phyloP scores from a whole-genome alignment of 805 yeast species.

The Kazachstania bromeliacearum region DNA sequence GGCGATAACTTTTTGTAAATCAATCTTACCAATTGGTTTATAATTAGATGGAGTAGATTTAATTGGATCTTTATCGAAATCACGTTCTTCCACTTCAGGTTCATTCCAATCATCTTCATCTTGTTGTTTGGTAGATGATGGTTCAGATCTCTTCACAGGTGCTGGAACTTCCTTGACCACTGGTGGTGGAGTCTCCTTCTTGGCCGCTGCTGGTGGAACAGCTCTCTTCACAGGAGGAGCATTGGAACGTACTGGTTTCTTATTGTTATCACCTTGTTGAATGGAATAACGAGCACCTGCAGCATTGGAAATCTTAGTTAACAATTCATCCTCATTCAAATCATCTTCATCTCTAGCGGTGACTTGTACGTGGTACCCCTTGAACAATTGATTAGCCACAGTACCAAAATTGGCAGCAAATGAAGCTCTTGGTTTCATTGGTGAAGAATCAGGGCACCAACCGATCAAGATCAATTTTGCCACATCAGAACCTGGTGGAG shows the following conservation, averaged over 20 bases:
- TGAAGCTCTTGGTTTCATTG: constrained; percentile 63
- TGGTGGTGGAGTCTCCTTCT: constrained; percentile 16
- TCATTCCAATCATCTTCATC: constrained; percentile 38
- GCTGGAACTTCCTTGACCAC: constrained; percentile 10
- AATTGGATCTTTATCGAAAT: constrained; percentile 39
- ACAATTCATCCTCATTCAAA: constrained; percentile 65
- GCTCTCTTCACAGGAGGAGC: constrained; percentile 31
- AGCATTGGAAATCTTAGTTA: constrained; percentile 74
- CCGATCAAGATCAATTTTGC: constrained; percentile 77
- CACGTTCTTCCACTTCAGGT: constrained; percentile 40
- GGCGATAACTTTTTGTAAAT: constrained; percentile 36
- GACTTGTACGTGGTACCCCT: constrained; percentile 89
- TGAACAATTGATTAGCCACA: constrained; percentile 50
- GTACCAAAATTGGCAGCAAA: constrained; percentile 72
- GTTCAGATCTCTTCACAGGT: constrained; percentile 10
- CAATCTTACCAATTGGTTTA: constrained; percentile 56
- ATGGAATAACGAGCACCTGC: constrained; percentile 92
- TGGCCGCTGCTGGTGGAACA: constrained; percentile 21
- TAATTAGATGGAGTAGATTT: constrained; percentile 39
- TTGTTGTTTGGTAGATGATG: constrained; percentile 6
- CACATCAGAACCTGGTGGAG: constrained; percentile 87
- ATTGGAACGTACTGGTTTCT: constrained; percentile 22
- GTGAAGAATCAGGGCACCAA: constrained; percentile 97
- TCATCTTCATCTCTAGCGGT: constrained; percentile 95
- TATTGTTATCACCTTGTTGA: constrained; percentile 30